Evolutionary conservation across 805 yeast genomes (phyloP).

Genomic region (Trichomonascus vanleenenianus): DNA sequence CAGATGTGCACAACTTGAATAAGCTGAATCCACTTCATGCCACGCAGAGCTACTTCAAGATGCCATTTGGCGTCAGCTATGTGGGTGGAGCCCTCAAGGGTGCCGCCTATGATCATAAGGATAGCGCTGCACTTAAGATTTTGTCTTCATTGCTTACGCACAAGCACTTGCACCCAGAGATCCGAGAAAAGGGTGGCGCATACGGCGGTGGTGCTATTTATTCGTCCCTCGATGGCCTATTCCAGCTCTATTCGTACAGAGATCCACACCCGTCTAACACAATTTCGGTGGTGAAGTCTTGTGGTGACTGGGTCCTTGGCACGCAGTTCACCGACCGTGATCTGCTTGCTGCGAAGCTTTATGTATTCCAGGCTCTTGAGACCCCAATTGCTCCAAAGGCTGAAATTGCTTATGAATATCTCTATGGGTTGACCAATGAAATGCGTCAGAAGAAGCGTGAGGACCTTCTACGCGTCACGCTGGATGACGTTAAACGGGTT

Average conservation of each 20-base stretch:
- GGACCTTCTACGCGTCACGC: slow-evolving; percentile 56
- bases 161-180: slow-evolving; percentile 77
- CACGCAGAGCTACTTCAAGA: slow-evolving; percentile 43
- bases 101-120: slow-evolving; percentile 55
- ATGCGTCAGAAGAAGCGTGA: slow-evolving; percentile 77
- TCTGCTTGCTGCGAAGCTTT: slow-evolving; percentile 80
- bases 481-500: slow-evolving; percentile 53
- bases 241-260: slow-evolving; percentile 82
- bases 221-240: slow-evolving; percentile 71
- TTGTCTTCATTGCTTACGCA: slow-evolving; percentile 74
- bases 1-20: not conserved
- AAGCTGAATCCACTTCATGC: not conserved
- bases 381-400: slow-evolving; percentile 76
- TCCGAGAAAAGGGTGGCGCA: slow-evolving; percentile 95
- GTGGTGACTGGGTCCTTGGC: slow-evolving; percentile 42
- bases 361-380: slow-evolving; percentile 86
- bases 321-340: slow-evolving; percentile 55
- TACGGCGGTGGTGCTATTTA: slow-evolving; percentile 93
- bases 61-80: slow-evolving; percentile 87
- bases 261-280: slow-evolving; percentile 84
- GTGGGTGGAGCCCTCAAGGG: slow-evolving; percentile 63
- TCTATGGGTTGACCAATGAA: slow-evolving; percentile 65
- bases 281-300: slow-evolving; percentile 45
- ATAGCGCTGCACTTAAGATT: slow-evolving; percentile 81
- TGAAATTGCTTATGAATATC: slow-evolving; percentile 65